These are phyloP conservation scores for Dioszegia hungarica DNA, from an alignment of 768 basidiomycete species.

Conservation along the genomic window DNA sequence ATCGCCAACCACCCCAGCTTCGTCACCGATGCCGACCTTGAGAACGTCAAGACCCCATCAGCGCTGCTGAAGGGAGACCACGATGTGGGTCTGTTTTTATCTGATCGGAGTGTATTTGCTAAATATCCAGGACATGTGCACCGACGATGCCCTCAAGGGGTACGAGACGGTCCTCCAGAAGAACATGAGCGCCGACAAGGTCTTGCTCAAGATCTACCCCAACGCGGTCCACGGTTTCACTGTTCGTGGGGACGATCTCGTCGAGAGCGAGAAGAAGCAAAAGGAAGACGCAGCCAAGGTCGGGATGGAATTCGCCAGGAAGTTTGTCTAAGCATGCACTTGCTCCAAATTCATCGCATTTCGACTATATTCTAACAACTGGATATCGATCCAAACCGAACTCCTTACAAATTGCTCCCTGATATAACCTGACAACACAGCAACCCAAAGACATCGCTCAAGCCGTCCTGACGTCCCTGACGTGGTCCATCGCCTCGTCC, in stretches of 20 bases:
- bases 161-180: slow-evolving; percentile 23
- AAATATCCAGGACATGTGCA: slow-evolving; percentile 10
- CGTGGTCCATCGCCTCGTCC: not conserved
- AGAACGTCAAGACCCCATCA: slow-evolving; percentile 37
- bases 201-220: slow-evolving; percentile 28
- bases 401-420: too few species aligned
- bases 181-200: slow-evolving; percentile 30
- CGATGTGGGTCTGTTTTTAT: slow-evolving; percentile 17
- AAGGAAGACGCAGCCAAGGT: slow-evolving; percentile 43
- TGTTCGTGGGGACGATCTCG: slow-evolving; percentile 45
- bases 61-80: slow-evolving; percentile 41
- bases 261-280: slow-evolving; percentile 28
- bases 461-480: not conserved
- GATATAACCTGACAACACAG: too few species aligned
- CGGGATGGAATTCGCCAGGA: slow-evolving; percentile 33
- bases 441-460: too few species aligned
- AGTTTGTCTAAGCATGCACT: slow-evolving; percentile 1
- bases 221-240: slow-evolving; percentile 46
- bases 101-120: too few species aligned
- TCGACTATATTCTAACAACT: too few species aligned
- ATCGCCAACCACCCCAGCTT: slow-evolving; percentile 51
- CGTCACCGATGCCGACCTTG: slow-evolving; percentile 40
- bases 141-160: slow-evolving; percentile 5
- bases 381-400: too few species aligned
- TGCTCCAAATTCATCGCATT: too few species aligned